Conservation (phyloP, 768 basidiomycete species). For the Tylopilus felleus region DNA sequence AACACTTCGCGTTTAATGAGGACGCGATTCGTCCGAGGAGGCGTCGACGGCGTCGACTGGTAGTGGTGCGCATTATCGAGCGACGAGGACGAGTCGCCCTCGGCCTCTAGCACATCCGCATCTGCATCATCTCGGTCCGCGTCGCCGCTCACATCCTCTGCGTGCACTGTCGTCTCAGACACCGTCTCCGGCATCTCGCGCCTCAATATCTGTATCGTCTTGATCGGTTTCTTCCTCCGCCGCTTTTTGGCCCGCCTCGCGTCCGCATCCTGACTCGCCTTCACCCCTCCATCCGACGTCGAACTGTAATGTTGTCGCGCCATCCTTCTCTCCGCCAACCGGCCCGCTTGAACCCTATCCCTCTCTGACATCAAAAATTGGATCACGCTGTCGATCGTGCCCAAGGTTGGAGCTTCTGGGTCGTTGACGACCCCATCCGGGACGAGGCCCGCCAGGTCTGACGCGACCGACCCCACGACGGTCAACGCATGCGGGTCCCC, state of each 20-base stretch:
- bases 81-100: slow-evolving; percentile 30
- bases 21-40: slow-evolving; percentile 22
- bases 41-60: slow-evolving; percentile 32
- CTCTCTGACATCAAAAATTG: slow-evolving; percentile 75
- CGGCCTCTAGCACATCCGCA: slow-evolving; percentile 13
- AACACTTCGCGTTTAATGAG: slow-evolving; percentile 26
- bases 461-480: slow-evolving; percentile 23
- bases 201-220: slow-evolving; percentile 28
- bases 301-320: slow-evolving; percentile 28
- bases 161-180: slow-evolving; percentile 23
- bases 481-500: slow-evolving; percentile 26
- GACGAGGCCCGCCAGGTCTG: slow-evolving; percentile 24
- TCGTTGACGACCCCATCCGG: slow-evolving; percentile 25
- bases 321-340: slow-evolving; percentile 28
- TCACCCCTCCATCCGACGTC: slow-evolving; percentile 36
- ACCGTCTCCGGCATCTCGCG: slow-evolving; percentile 19
- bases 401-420: slow-evolving; percentile 58
- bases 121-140: slow-evolving; percentile 24
- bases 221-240: slow-evolving; percentile 35
- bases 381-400: slow-evolving; percentile 68
- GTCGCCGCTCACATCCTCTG: slow-evolving; percentile 25
- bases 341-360: slow-evolving; percentile 49
- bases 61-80: slow-evolving; percentile 19
- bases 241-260: slow-evolving; percentile 38
- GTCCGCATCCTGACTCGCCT: slow-evolving; percentile 39